Conservation (phyloP, 1,284 basidiomycete species). For the Fomitopsis betulina region DNA sequence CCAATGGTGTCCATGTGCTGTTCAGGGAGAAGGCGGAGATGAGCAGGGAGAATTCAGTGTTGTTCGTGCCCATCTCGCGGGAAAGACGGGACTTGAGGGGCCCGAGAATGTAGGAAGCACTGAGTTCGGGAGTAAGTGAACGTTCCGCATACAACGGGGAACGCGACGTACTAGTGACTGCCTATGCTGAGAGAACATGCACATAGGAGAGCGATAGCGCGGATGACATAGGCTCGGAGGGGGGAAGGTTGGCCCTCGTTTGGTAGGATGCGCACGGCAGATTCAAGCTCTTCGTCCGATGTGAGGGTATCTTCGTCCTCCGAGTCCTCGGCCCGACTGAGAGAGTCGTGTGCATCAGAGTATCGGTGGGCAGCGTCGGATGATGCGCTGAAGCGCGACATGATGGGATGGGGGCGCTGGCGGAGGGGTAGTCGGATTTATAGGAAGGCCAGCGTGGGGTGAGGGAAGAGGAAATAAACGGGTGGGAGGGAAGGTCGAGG, state of each 20-base stretch:
- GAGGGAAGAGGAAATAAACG: background rate
- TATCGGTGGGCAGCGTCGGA: background rate
- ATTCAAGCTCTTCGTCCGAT: conserved; percentile 14
- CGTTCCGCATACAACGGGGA: background rate
- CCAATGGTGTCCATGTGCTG: conserved; percentile 77
- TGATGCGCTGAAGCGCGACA: conserved; percentile 7
- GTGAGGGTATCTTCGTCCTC: conserved; percentile 6
- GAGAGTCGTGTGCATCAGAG: background rate
- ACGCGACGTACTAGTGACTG: conserved; percentile 59
- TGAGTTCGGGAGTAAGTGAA: conserved; percentile 20
- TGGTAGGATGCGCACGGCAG: conserved; percentile 13
- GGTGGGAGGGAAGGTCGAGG: conserved; percentile 2
- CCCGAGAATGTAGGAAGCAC: conserved; percentile 67
- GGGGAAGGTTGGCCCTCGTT: conserved; percentile 14
- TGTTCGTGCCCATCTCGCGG: conserved; percentile 69
- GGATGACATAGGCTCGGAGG: conserved; percentile 41
- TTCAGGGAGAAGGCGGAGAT: conserved; percentile 74
- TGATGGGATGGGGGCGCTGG: conserved; percentile 7
- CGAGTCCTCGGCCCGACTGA: background rate
- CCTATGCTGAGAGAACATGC: conserved; percentile 74
- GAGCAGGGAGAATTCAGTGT: conserved; percentile 73
- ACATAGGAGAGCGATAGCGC: conserved; percentile 61
- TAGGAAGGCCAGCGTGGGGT: background rate
- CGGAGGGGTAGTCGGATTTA: background rate
- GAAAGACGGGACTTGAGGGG: conserved; percentile 71